Conservation (phyloP, 441 rosid genomes). For the Erodium texanum region DNA sequence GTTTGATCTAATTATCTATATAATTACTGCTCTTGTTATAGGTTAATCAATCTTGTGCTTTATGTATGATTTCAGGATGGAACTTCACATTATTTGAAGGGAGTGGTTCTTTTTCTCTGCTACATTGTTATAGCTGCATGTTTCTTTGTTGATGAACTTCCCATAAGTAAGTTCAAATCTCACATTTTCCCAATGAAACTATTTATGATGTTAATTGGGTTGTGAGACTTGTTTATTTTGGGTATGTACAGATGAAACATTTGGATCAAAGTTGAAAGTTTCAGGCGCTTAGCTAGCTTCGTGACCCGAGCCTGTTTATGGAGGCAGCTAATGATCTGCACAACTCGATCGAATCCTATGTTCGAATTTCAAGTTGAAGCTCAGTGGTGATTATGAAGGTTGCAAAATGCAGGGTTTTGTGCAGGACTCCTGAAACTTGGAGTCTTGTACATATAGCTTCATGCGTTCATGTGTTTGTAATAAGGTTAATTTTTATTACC, state of each 20-base stretch:
- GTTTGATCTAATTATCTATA: background rate
- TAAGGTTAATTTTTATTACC: too few relatives aligned
- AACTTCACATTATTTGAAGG: constrained; percentile 61
- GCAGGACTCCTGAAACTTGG: background rate
- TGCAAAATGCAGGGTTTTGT: background rate
- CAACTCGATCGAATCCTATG: background rate
- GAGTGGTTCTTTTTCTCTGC: constrained; percentile 47
- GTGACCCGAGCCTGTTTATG: background rate
- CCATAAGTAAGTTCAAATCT: constrained; percentile 33
- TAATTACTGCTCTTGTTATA: too few relatives aligned
- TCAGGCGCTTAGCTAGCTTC: background rate
- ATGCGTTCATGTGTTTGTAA: background rate
- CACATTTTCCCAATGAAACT: background rate
- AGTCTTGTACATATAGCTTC: background rate
- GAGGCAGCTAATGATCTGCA: background rate
- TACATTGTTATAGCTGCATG: constrained; percentile 49
- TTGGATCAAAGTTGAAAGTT: background rate
- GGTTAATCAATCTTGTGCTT: background rate
- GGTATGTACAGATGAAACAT: background rate
- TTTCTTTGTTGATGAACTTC: constrained; percentile 45
- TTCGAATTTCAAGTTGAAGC: background rate
- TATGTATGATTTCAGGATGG: constrained; percentile 39
- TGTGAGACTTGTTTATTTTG: background rate
- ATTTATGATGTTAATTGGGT: background rate
- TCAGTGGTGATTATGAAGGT: background rate